Evolutionary conservation across 1,284 basidiomycete species (phyloP).

Genomic region (Boletellus sp.): DNA sequence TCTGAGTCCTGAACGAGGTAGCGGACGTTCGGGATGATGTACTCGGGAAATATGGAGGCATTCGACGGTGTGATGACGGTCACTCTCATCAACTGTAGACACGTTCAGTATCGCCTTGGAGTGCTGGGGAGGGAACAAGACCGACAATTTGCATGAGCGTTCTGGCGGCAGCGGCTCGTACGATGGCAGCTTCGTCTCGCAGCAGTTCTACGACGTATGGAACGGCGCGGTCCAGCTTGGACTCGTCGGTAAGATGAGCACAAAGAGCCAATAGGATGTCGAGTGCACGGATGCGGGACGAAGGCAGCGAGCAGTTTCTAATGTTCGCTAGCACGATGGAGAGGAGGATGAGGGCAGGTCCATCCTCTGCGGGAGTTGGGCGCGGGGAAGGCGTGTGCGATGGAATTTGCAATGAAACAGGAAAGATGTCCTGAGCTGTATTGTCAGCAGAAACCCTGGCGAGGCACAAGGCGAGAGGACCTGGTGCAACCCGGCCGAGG

Average conservation of each 20-base stretch:
- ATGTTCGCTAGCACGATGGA: slow-evolving; percentile 89
- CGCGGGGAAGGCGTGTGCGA: slow-evolving; percentile 56
- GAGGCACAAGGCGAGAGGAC: slow-evolving; percentile 31
- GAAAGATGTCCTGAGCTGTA: slow-evolving; percentile 62
- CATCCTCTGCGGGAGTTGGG: slow-evolving; percentile 69
- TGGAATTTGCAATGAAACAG: slow-evolving; percentile 71
- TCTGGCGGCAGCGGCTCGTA: slow-evolving; percentile 77
- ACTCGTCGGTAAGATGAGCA: slow-evolving; percentile 87
- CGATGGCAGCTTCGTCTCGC: slow-evolving; percentile 79
- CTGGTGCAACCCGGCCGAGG: slow-evolving; percentile 58
- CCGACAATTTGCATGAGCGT: slow-evolving; percentile 83
- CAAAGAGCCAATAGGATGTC: slow-evolving; percentile 86
- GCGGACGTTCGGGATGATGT: slow-evolving; percentile 88
- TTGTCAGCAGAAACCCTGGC: slow-evolving; percentile 4
- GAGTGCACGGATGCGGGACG: slow-evolving; percentile 81
- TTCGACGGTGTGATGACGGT: slow-evolving; percentile 89
- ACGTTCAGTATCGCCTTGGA: slow-evolving; percentile 1
- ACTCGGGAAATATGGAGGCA: slow-evolving; percentile 86
- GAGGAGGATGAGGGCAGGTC: slow-evolving; percentile 76
- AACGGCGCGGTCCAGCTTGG: slow-evolving; percentile 90
- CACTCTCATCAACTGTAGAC: slow-evolving; percentile 73
- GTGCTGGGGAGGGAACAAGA: slow-evolving; percentile 9
- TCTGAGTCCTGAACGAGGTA: slow-evolving; percentile 83
- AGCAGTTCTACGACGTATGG: slow-evolving; percentile 90
- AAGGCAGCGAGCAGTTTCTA: slow-evolving; percentile 84